phyloP scores from a whole-genome alignment of 106 monocot species.

The Vanilla planifolia region DNA sequence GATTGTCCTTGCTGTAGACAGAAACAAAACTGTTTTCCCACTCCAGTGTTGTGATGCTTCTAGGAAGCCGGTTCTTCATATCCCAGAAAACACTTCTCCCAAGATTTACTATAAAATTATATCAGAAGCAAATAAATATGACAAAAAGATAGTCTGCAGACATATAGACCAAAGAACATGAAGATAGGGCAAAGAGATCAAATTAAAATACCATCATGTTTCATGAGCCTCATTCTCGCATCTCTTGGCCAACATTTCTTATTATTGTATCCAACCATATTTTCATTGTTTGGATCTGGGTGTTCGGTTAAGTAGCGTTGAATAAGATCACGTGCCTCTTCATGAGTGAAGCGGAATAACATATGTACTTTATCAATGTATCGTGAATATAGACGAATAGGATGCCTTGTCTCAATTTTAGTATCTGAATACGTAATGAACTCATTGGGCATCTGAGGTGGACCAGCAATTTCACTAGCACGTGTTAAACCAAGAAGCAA shows the following conservation, averaged over 20 bases:
- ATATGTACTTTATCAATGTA: conserved; percentile 98
- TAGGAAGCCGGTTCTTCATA: conserved; percentile 95
- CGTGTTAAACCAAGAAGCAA: conserved; percentile 96
- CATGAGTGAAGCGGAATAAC: conserved; percentile 95
- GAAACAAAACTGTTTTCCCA: conserved; percentile 99
- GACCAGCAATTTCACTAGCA: conserved; percentile 98
- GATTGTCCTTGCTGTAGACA: conserved; percentile 99
- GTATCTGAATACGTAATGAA: conserved; percentile 91
- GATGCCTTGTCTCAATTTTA: conserved; percentile 92
- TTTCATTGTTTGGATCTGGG: conserved; percentile 99
- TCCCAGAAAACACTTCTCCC: conserved; percentile 99
- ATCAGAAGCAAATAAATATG: not conserved
- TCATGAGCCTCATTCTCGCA: conserved; percentile 99
- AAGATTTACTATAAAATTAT: conserved; percentile 66
- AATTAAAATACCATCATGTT: conserved; percentile 82
- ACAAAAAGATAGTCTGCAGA: not conserved
- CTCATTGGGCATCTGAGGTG: conserved; percentile 97
- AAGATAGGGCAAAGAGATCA: not conserved
- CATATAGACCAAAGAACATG: not conserved
- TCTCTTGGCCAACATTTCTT: conserved; percentile 99
- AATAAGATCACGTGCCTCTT: conserved; percentile 95
- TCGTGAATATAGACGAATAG: conserved; percentile 93
- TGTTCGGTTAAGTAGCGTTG: conserved; percentile 95
- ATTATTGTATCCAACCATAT: conserved; percentile 99
- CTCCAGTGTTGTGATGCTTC: conserved; percentile 98